These are phyloP conservation scores for Schizochytrium sp. DNA, from an alignment of 108 stramenopile genomes.

Conservation along the genomic window DNA sequence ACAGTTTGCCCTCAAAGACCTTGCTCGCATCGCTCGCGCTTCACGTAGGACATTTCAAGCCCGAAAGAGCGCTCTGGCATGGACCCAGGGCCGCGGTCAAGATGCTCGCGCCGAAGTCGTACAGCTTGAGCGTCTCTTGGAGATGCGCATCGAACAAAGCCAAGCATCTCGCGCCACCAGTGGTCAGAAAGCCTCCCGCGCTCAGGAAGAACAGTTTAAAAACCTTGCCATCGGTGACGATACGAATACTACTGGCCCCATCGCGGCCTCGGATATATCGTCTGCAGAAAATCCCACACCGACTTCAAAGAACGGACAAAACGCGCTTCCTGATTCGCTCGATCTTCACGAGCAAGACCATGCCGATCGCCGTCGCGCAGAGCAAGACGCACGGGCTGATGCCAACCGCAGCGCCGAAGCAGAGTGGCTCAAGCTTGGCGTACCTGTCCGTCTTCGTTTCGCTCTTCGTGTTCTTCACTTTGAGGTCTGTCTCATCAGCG, in stretches of 20 bases:
- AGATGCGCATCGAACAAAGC: too few relatives aligned
- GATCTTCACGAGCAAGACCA: background rate
- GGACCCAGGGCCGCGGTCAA: too few relatives aligned
- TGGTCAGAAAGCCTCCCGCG: too few relatives aligned
- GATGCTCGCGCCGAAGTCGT: too few relatives aligned
- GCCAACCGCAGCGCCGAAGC: background rate
- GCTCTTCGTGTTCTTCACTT: background rate
- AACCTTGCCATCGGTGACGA: too few relatives aligned
- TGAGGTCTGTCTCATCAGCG: background rate
- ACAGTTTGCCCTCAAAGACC: background rate
- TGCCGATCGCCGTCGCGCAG: background rate
- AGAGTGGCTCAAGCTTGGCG: background rate
- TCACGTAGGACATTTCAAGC: background rate
- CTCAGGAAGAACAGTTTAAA: too few relatives aligned
- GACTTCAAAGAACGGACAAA: background rate
- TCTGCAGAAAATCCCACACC: background rate
- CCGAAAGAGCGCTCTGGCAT: too few relatives aligned
- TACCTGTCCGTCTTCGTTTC: background rate
- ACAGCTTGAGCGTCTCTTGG: too few relatives aligned
- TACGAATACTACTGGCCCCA: background rate
- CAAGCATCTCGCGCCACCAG: too few relatives aligned
- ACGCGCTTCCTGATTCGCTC: background rate
- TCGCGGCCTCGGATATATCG: background rate
- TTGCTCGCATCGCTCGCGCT: background rate
- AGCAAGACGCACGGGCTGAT: background rate